Evolutionary conservation across 768 basidiomycete species (phyloP).

Genomic region (Tricholoma hemisulphureum): DNA sequence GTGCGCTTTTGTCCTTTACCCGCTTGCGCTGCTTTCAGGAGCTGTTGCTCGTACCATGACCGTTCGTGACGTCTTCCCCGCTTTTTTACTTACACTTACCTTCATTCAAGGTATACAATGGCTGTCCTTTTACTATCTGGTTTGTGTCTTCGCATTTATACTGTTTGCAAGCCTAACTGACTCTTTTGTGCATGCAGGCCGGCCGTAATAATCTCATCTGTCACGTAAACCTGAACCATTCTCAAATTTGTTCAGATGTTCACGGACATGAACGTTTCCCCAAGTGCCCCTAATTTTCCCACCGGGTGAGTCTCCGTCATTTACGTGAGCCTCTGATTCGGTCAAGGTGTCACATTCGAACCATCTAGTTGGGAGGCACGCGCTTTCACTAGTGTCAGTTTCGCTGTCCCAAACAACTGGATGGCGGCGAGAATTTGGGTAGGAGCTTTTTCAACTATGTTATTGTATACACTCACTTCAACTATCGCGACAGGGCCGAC

Average conservation of each 20-base stretch:
- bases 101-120: conserved; percentile 46
- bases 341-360: neutral
- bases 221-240: neutral
- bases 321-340: conserved; percentile 31
- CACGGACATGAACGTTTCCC: conserved; percentile 53
- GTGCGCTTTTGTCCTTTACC: conserved; percentile 14
- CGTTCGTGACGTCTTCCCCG: conserved; percentile 24
- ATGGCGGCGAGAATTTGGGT: conserved; percentile 63
- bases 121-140: conserved; percentile 70
- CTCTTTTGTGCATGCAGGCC: conserved; percentile 34
- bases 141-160: conserved; percentile 24
- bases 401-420: conserved; percentile 64
- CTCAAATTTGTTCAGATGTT: conserved; percentile 43
- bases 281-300: conserved; percentile 39
- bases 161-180: too few relatives aligned
- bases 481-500: conserved; percentile 43
- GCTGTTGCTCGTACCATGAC: conserved; percentile 56
- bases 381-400: conserved; percentile 38
- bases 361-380: conserved; percentile 39
- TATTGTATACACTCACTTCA: too few relatives aligned
- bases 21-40: conserved; percentile 22
- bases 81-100: neutral
- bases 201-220: conserved; percentile 26
- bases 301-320: too few relatives aligned
- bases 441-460: neutral